Percentiles rank a stretch among this genome's conserved stretches.
phyloP scores from a whole-genome alignment of 768 basidiomycete species.

The Pleurotus tuber-regium region DNA sequence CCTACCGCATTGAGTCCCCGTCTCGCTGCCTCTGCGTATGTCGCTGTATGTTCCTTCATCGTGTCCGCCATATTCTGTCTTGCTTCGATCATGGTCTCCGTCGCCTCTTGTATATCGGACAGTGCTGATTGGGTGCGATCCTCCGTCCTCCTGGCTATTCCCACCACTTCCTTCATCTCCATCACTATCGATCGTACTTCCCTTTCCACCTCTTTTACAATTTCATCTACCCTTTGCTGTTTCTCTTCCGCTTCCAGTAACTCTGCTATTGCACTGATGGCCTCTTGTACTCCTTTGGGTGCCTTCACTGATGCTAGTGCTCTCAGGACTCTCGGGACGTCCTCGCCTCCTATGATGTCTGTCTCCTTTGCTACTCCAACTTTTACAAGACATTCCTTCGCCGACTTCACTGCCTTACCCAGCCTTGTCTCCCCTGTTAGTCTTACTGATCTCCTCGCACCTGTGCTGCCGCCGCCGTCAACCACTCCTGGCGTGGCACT shows the following conservation, averaged over 20 bases:
- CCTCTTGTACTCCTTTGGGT: background rate
- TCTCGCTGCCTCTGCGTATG: background rate
- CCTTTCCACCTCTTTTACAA: no score
- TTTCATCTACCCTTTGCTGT: background rate
- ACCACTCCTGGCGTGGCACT: no score
- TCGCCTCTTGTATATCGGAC: no score
- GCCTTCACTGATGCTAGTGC: background rate
- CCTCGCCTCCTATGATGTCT: no score
- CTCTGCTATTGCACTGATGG: background rate
- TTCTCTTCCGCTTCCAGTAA: background rate
- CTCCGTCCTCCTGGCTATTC: background rate
- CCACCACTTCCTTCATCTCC: background rate
- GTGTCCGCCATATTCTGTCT: background rate
- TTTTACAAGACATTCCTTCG: no score
- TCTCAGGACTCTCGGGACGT: background rate
- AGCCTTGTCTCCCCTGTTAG: no score
- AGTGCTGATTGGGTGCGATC: no score
- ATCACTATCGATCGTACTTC: no score
- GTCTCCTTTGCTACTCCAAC: no score
- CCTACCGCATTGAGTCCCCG: background rate
- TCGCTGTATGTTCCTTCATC: background rate
- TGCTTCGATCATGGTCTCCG: background rate
- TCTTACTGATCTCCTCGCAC: no score
- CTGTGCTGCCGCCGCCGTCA: no score
- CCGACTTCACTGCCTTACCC: no score